A percentile compares a stretch with the other conserved stretches of the same genome.
Evolutionary conservation across 1,139 yeast species (phyloP).

Genomic region (Hyphopichia fennica): DNA sequence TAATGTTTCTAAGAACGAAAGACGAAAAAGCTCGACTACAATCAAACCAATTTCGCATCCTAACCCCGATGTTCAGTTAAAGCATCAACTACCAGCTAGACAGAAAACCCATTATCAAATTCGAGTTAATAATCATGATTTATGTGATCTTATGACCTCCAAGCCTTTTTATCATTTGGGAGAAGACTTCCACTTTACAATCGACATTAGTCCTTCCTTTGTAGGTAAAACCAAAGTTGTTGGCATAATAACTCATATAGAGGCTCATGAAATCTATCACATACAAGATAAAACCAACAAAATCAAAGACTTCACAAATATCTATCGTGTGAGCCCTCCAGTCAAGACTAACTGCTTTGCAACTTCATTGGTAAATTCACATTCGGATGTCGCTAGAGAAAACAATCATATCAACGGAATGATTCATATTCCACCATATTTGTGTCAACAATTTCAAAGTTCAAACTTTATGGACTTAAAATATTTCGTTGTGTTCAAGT

Average conservation of each 20-base stretch:
- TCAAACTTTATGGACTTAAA: conserved; percentile 37
- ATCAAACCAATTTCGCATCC: neutral
- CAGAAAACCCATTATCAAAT: conserved; percentile 41
- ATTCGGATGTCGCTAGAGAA: conserved; percentile 8
- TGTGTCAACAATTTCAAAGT: conserved; percentile 41
- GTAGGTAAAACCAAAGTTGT: conserved; percentile 24
- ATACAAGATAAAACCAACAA: conserved; percentile 10
- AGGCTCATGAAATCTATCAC: conserved; percentile 43
- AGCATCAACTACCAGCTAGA: conserved; percentile 31
- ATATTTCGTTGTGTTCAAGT: conserved; percentile 39
- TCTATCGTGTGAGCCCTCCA: conserved; percentile 40
- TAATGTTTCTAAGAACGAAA: conserved; percentile 29
- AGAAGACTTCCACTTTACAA: conserved; percentile 44
- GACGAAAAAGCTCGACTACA: conserved; percentile 23
- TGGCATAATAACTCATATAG: conserved; percentile 37
- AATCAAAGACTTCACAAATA: conserved; percentile 20
- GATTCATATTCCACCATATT: conserved; percentile 31
- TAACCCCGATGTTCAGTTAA: neutral
- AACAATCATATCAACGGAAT: conserved; percentile 21
- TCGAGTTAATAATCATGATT: conserved; percentile 30
- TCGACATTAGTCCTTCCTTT: conserved; percentile 24
- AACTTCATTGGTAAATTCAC: conserved; percentile 22
- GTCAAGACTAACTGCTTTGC: conserved; percentile 38
- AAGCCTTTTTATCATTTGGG: conserved; percentile 51
- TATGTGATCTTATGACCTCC: conserved; percentile 36